Evolutionary conservation across 169 alveolate genomes (phyloP), one percentile per base, ranked within the genome.

Genomic region (Neospora caninum): DNA sequence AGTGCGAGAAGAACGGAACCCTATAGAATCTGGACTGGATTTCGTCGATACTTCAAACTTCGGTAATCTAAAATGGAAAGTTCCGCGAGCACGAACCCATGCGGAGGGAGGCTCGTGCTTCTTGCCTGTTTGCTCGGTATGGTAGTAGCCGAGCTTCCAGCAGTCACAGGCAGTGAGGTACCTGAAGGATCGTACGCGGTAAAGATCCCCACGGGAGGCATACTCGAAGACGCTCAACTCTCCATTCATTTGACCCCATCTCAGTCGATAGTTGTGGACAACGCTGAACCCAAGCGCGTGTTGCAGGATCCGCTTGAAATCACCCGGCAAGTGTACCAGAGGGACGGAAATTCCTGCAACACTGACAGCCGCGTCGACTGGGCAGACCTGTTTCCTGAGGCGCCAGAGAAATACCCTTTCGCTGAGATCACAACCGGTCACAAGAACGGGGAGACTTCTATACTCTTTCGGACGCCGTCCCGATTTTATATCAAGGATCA

Each of bases 381-480:
- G 86, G 45, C 86, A 29, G 86, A 78, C 27, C 29, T 78, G 86
- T 78, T 78, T 78, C 86, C 86, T 38, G 86, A 78, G 45, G 86
- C 45, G 20, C 86, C 39, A n/a, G 86, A 78, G 45, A 38, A 78
- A n/a, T 78, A 78, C 86, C 86, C 86, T 0, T 78, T 78, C 42
- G 86, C n/a, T 10, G 45, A 78, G 13, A 25, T 78, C 45, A 78
- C 86, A 20, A 36, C 86, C 49, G 45, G 45, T 2, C 86, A n/a
- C 86, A 9, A 29, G 27, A 38, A 78, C 86, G 86, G 86, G n/a
- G 86, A 2, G 42, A 18, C 86, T 18, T 18, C 86, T 10, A 78
- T 78, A 0, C 20, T 78, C 39, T 36, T 78, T 38, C 86, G 86
- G 49, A 78, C 45, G 39, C 86, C 86, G 22, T 18, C 39, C 1